Evolutionary conservation across 306 rosid genomes (phyloP).

Genomic region (Rosa persica): DNA sequence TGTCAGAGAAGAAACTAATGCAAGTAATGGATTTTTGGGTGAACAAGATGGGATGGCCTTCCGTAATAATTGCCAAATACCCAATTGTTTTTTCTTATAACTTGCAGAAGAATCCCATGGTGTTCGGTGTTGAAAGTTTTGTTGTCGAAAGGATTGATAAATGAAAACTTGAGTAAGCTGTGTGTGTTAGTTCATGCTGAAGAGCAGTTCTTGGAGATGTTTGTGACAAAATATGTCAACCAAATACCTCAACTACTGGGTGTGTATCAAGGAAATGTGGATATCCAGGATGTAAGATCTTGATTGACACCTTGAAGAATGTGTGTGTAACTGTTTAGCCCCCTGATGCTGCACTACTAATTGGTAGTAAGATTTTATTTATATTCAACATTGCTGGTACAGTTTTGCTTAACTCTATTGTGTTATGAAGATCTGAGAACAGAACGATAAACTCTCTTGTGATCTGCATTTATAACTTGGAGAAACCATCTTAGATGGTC

Average conservation of each 20-base stretch:
- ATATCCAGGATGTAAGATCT: background rate
- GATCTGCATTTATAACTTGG: too few relatives aligned
- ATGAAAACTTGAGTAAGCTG: background rate
- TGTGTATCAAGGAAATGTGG: background rate
- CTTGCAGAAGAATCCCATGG: slow-evolving; percentile 46
- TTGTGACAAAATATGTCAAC: slow-evolving; percentile 13
- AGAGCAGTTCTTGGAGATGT: slow-evolving; percentile 19
- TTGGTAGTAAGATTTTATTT: background rate
- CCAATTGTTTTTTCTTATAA: slow-evolving; percentile 9
- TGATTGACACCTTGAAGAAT: background rate
- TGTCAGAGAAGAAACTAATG: slow-evolving; percentile 33
- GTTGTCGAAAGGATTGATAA: slow-evolving; percentile 27
- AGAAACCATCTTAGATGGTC: too few relatives aligned
- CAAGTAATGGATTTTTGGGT: slow-evolving; percentile 37
- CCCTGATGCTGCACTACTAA: background rate
- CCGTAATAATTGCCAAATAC: slow-evolving; percentile 19
- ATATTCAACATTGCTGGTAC: background rate
- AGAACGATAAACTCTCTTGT: too few relatives aligned
- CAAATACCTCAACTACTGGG: background rate
- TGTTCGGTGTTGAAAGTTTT: slow-evolving; percentile 25
- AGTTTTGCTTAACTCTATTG: background rate
- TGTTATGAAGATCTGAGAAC: too few relatives aligned
- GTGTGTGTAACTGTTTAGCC: background rate
- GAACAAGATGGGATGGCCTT: slow-evolving; percentile 26
- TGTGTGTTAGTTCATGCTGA: background rate